Base-by-base conservation (phyloP, 2,329 filamentous ascomycete genomes). In the Pseudogymnoascus sp. region DNA sequence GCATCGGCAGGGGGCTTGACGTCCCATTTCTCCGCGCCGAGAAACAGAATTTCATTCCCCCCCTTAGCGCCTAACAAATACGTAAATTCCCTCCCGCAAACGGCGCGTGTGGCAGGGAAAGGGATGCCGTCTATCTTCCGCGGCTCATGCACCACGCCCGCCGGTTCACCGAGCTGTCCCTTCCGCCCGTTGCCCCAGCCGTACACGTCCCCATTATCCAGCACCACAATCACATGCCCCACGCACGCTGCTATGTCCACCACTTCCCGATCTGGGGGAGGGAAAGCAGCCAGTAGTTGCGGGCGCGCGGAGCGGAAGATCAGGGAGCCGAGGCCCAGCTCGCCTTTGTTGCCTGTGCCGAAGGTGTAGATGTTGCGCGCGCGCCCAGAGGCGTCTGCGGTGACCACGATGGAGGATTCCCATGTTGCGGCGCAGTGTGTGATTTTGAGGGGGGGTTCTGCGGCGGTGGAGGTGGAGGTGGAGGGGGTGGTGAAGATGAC, bases 181-280 rank as follows among this genome's bases (percentile, higher is more conserved):
- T 96, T 95, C 23, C 91, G 83, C 13, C 89, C 88, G 69, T 86
- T 90, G 0, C 95, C 95, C 93, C 93, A 97, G 2, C 91, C 93
- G 72, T 89, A 96, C 1, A 88, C 87, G 15, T 89, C 82, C 0
- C 93, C 93, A 71, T 89, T 88, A 46, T 82, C 83, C 3, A 96
- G 76, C 0, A 97, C 83, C 1, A 79, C 85, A 15, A 96, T 83
- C 0, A 86, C 85, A 72, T 99, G 95, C 21, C 85, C 86, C 79
- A 96, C 89, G 33, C 89, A 86, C 10, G 90, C 88, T 1, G 87
- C 79, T 26, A 97, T 72, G 64, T 88, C 83, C 1, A 83, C 75
- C 3, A 96, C 74, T n/a, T 78, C 75, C 0, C 81, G 81, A 0
- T 77, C 83, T 0, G 67, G 7, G 0, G 88, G 88, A 1, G 88